Base-by-base conservation (phyloP, 345 rosid species). In the Euphorbia pulcherrima region DNA sequence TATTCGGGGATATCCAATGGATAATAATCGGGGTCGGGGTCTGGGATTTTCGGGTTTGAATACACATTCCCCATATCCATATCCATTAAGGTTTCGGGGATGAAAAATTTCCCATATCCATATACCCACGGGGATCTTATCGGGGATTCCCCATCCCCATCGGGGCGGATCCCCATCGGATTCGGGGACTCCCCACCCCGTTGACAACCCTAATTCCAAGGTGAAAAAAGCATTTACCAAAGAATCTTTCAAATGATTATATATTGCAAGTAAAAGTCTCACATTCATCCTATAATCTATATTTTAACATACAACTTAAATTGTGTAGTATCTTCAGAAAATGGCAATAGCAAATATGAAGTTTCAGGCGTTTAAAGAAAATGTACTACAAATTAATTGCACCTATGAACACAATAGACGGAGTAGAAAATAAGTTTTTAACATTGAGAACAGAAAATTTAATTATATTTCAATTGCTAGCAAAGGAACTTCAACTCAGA, bases 141-240 rank as follows among this genome's bases (percentile, higher is more conserved):
- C n/a, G n/a, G n/a, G n/a, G n/a, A n/a, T n/a, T n/a, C n/a, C n/a
- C n/a, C n/a, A n/a, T n/a, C n/a, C n/a, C n/a, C n/a, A n/a, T n/a
- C n/a, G n/a, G n/a, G n/a, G n/a, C n/a, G n/a, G n/a, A n/a, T n/a
- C n/a, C n/a, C n/a, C n/a, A n/a, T n/a, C n/a, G n/a, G n/a, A n/a
- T n/a, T n/a, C n/a, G n/a, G n/a, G n/a, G n/a, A n/a, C n/a, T n/a
- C n/a, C n/a, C n/a, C n/a, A n/a, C n/a, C n/a, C n/a, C n/a, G n/a
- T n/a, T n/a, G n/a, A n/a, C n/a, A n/a, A n/a, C n/a, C n/a, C n/a
- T n/a, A n/a, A n/a, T n/a, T n/a, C n/a, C n/a, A n/a, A n/a, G n/a
- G n/a, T n/a, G 62, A 23, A 24, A 75, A 35, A 40, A 51, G 21
- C 55, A 64, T 53, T 27, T 12, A 68, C 13, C 27, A 51, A 8